A percentile compares a stretch with the other conserved stretches of the same genome.
These are phyloP conservation scores for Collybia sordida DNA, from an alignment of 768 basidiomycete species.

Conservation along the genomic window DNA sequence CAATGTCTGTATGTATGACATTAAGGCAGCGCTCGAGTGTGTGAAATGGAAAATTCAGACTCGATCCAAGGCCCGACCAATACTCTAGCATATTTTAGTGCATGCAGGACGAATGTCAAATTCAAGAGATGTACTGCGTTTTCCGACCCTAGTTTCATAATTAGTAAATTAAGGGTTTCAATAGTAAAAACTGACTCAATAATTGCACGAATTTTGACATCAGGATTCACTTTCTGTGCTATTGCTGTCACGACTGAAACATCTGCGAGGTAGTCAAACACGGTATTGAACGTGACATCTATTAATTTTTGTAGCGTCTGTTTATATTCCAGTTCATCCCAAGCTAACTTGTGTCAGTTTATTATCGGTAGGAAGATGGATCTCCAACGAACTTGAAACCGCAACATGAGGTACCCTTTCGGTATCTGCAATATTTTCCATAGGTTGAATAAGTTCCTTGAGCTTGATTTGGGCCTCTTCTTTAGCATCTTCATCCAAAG, in stretches of 20 bases:
- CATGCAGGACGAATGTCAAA: too few species aligned
- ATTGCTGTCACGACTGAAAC: conserved; percentile 19
- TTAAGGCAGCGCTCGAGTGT: too few species aligned
- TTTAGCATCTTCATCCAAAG: too few species aligned
- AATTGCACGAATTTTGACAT: conserved; percentile 19
- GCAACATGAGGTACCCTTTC: conserved; percentile 10
- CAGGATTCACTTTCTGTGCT: conserved; percentile 20
- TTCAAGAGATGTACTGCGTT: too few species aligned
- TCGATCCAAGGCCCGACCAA: too few species aligned
- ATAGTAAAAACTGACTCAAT: conserved; percentile 18
- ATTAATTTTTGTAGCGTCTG: conserved; percentile 7
- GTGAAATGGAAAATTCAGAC: too few species aligned
- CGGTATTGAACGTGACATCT: conserved; percentile 11
- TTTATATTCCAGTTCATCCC: conserved; percentile 9
- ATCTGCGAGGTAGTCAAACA: conserved; percentile 12
- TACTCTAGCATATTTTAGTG: too few species aligned
- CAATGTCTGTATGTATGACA: conserved; percentile 15
- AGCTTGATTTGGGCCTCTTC: conserved; percentile 2
- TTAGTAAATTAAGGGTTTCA: too few species aligned
- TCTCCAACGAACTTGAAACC: conserved; percentile 7
- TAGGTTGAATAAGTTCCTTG: conserved; percentile 3
- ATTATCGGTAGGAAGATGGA: neutral
- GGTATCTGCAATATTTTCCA: conserved; percentile 4
- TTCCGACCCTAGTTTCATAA: too few species aligned
- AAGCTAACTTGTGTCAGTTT: neutral